These are phyloP conservation scores for Syzygium aromaticum DNA, from an alignment of 345 rosid species.

Conservation along the genomic window DNA sequence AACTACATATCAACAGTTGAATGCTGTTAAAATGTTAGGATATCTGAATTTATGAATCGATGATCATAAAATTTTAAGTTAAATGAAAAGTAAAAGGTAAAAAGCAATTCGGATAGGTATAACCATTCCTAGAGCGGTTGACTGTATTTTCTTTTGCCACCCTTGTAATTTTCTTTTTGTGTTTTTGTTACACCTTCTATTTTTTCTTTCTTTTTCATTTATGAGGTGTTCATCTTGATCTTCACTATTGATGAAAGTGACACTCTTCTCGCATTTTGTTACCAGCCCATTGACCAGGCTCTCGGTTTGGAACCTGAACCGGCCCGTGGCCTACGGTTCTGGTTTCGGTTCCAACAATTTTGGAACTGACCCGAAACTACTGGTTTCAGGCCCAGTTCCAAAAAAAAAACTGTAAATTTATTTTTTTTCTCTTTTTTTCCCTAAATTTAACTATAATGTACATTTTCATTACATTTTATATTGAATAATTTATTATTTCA, in stretches of 20 bases:
- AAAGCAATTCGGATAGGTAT: not conserved
- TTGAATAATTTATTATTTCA: no score
- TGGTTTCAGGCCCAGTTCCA: no score
- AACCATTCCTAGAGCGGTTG: not conserved
- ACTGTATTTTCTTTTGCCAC: not conserved
- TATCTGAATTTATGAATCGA: not conserved
- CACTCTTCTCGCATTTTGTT: no score
- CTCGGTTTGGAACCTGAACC: no score
- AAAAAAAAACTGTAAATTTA: no score
- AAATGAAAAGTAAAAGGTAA: not conserved
- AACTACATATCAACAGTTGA: not conserved
- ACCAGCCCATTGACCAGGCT: no score
- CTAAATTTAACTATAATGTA: no score
- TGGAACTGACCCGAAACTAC: no score
- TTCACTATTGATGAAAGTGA: not conserved
- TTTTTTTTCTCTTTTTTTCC: no score
- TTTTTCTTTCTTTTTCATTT: not conserved
- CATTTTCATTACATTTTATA: no score
- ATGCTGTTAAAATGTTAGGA: not conserved
- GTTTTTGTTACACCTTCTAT: not conserved
- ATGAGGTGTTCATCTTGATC: not conserved
- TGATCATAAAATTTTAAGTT: not conserved
- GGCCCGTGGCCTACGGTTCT: no score
- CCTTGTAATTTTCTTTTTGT: not conserved
- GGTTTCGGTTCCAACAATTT: no score